Evolutionary conservation across 163 green algal species (phyloP).

Genomic region (Chlorella variabilis): DNA sequence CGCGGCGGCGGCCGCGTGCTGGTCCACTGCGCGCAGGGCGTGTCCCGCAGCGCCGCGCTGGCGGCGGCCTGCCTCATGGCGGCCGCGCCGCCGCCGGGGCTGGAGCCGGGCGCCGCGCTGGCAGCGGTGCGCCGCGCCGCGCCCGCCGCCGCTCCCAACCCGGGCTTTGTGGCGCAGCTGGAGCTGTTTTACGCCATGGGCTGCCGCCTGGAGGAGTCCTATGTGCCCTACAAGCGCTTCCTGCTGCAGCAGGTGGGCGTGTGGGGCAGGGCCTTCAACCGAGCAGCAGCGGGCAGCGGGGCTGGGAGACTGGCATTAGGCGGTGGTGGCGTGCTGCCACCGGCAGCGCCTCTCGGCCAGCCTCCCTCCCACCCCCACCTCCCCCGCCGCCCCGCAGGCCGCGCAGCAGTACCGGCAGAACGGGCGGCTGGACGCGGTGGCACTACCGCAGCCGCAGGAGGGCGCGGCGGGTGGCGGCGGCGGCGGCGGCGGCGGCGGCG

Average conservation of each 20-base stretch:
- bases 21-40: conserved; percentile 73
- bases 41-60: conserved; percentile 66
- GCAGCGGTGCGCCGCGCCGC: conserved; percentile 16
- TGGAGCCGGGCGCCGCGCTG: conserved; percentile 31
- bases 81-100: neutral
- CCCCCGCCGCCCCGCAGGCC: conserved; percentile 7
- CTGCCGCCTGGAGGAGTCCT: conserved; percentile 41
- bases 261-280: no score
- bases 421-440: conserved; percentile 21
- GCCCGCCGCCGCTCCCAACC: conserved; percentile 66
- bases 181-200: conserved; percentile 67
- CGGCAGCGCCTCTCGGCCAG: no score
- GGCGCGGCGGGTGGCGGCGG: neutral
- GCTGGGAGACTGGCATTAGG: no score
- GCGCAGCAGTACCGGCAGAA: conserved; percentile 27
- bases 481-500: neutral
- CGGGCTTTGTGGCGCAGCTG: conserved; percentile 82
- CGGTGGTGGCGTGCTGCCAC: no score
- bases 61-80: conserved; percentile 5
- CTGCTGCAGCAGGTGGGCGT: conserved; percentile 35
- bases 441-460: conserved; percentile 9
- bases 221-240: conserved; percentile 51
- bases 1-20: conserved; percentile 50
- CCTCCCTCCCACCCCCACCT: no score
- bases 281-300: no score